phyloP scores from a whole-genome alignment of 148 eudicot species.

The Silene conica region DNA sequence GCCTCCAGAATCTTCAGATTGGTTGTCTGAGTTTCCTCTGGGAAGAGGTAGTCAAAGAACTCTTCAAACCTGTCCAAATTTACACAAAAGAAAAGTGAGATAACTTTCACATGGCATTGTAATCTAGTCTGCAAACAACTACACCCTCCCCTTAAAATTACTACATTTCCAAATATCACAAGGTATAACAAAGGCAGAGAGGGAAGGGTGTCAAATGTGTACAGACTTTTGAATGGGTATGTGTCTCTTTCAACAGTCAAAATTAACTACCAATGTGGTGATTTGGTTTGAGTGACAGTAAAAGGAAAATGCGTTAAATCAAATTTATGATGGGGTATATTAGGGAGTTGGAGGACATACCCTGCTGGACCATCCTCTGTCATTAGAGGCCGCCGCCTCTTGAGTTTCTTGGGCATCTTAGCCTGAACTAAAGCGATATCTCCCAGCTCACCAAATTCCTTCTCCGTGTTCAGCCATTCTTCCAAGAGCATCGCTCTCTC shows the following conservation, averaged over 20 bases:
- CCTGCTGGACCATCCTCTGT: constrained; percentile 86
- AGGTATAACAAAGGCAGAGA: no score
- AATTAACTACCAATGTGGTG: no score
- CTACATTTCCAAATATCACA: no score
- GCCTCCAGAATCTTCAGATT: constrained; percentile 63
- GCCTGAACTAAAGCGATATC: constrained; percentile 49
- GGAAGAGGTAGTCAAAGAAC: constrained; percentile 59
- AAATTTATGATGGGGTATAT: background rate
- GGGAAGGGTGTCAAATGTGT: no score
- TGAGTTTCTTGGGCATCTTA: constrained; percentile 92
- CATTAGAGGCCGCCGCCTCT: constrained; percentile 62
- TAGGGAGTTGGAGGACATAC: constrained; percentile 35
- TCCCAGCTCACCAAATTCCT: constrained; percentile 66
- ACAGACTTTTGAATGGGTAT: no score
- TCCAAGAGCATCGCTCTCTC: constrained; percentile 93
- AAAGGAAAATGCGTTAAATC: background rate
- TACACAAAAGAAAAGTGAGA: background rate
- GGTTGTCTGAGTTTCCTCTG: constrained; percentile 50
- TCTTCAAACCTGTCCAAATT: constrained; percentile 55
- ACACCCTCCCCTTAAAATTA: no score
- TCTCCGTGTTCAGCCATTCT: constrained; percentile 72
- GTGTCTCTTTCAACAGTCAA: no score
- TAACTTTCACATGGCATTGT: no score
- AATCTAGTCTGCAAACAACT: background rate
- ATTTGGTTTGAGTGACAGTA: background rate